These are phyloP conservation scores for Tillandsia leiboldiana DNA, from an alignment of 176 grass and related monocot species.

Conservation along the genomic window DNA sequence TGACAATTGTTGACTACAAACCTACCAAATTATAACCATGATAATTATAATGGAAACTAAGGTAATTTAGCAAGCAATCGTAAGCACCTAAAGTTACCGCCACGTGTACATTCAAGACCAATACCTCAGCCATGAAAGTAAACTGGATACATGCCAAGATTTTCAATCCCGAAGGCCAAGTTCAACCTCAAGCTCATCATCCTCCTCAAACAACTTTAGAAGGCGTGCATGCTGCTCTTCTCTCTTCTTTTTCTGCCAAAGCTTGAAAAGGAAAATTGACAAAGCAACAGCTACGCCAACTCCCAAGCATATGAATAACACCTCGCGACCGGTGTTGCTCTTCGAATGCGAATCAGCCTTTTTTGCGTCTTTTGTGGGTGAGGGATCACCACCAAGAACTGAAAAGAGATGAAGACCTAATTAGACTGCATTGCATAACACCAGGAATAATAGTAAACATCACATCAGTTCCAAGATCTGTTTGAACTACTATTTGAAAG, in stretches of 20 bases:
- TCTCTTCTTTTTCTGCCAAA: conserved; percentile 95
- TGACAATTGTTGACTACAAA: neutral
- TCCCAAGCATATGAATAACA: conserved; percentile 50
- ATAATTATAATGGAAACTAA: neutral
- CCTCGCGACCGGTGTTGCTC: conserved; percentile 51
- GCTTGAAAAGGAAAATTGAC: conserved; percentile 77
- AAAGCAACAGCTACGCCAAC: conserved; percentile 34
- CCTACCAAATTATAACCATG: neutral
- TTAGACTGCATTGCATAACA: conserved; percentile 5
- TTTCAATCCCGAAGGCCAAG: conserved; percentile 70
- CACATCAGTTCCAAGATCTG: neutral
- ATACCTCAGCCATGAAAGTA: neutral
- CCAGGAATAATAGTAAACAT: neutral
- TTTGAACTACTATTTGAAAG: neutral
- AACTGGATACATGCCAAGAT: neutral
- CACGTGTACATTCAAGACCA: neutral
- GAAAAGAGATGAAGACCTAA: conserved; percentile 14
- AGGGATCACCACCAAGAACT: conserved; percentile 58
- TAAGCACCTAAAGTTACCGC: neutral
- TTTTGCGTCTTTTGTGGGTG: conserved; percentile 37
- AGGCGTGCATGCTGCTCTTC: conserved; percentile 78
- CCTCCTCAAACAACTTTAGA: conserved; percentile 84
- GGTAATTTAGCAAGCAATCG: neutral
- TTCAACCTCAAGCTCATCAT: conserved; percentile 74
- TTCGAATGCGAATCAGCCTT: conserved; percentile 39